Base-by-base conservation (phyloP, 1,284 basidiomycete genomes). In the Cystobasidiaceae sp. region DNA sequence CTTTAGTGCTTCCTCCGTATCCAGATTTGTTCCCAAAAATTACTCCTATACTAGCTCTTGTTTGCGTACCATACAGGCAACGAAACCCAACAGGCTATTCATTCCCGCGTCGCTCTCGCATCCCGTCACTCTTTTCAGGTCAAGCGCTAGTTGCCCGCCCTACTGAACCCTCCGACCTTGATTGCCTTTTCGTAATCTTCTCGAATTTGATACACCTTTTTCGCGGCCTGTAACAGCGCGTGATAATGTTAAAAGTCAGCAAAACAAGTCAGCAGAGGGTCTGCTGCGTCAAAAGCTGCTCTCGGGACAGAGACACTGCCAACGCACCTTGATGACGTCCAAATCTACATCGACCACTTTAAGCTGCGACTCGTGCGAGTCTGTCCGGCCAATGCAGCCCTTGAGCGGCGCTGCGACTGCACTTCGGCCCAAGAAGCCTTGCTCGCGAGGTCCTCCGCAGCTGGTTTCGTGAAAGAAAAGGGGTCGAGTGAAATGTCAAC, bases 381-480 rank as follows among this genome's bases (percentile, higher is more conserved):
- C 66, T 15, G 68, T 61, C 7, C 60, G 49, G 1, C 66, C 71
- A 8, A 73, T 62, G 25, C 27, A 34, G 1, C 72, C 72, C 43
- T 67, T 69, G 62, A 73, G 71, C 13, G 72, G 72, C 21, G 71
- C 56, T 23, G 70, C 70, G 1, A 72, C 71, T 17, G 44, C 58
- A 11, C 61, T 67, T 3, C 68, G 30, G 0, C 72, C 72, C 11
- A 73, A 65, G 21, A 68, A 68, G 17, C 68, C 71, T 11, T 72
- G 51, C 27, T 67, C 57, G 30, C 54, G 51, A 1, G 48, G 62
- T 0, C 71, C 69, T 8, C 68, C 72, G 37, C 52, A 67, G 56
- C 71, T 73, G 27, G 48, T 52, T n/a, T 25, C 68, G 68, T 11
- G 6, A 25, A 43, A 13, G 2, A 33, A 27, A 44, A 6, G 11